Evolutionary conservation across 1,284 basidiomycete species (phyloP).

Genomic region (Trametes hirsuta): DNA sequence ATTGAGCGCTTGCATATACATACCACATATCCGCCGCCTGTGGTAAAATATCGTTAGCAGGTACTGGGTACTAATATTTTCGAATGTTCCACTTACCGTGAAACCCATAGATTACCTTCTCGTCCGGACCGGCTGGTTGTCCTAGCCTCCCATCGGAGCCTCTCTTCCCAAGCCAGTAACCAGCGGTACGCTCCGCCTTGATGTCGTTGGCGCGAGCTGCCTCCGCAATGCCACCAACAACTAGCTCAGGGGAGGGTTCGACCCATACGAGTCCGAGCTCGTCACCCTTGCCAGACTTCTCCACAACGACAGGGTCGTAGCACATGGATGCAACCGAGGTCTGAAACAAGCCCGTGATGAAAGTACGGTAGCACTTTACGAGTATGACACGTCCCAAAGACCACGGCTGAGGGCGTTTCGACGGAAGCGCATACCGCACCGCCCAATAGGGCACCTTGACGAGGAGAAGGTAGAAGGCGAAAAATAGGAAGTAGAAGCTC

Average conservation of each 20-base stretch:
- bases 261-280: slow-evolving; percentile 24
- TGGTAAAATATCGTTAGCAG: slow-evolving; percentile 31
- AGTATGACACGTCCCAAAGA: slow-evolving; percentile 40
- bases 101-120: slow-evolving; percentile 26
- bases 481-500: slow-evolving; percentile 39
- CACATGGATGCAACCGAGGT: not conserved
- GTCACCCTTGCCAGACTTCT: slow-evolving; percentile 6
- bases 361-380: slow-evolving; percentile 38
- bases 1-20: slow-evolving; percentile 23
- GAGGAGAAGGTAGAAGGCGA: slow-evolving; percentile 44
- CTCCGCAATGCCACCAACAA: slow-evolving; percentile 5
- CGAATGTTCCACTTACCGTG: slow-evolving; percentile 18
- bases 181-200: slow-evolving; percentile 14
- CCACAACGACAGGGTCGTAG: slow-evolving; percentile 1
- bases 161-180: slow-evolving; percentile 23
- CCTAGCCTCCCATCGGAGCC: slow-evolving; percentile 14
- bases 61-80: slow-evolving; percentile 29
- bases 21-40: slow-evolving; percentile 18
- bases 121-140: slow-evolving; percentile 14
- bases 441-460: slow-evolving; percentile 50
- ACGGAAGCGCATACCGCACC: slow-evolving; percentile 29
- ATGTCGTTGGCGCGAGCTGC: slow-evolving; percentile 13
- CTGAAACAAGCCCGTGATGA: slow-evolving; percentile 6
- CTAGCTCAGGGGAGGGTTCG: slow-evolving; percentile 18
- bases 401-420: slow-evolving; percentile 34